Conservation (phyloP, 352 stramenopile species). For the Phytophthora rubi region DNA sequence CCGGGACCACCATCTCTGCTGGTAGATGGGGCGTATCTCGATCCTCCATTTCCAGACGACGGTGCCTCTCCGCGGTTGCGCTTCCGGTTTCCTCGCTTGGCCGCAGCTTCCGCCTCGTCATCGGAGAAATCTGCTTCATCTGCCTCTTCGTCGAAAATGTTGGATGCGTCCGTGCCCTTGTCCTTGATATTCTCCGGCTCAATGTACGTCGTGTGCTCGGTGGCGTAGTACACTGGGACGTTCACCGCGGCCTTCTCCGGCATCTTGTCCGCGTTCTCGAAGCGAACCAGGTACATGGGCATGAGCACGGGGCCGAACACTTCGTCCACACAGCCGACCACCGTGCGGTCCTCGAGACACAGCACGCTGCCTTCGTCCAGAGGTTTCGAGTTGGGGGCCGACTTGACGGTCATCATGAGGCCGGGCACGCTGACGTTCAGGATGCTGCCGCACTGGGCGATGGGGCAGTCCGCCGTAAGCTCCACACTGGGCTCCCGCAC, state of each 20-base stretch:
- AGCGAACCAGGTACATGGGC: conserved; percentile 90
- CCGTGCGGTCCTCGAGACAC: conserved; percentile 77
- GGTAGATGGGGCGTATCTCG: conserved; percentile 6
- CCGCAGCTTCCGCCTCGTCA: conserved; percentile 78
- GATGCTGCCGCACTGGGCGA: conserved; percentile 69
- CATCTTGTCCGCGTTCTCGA: conserved; percentile 74
- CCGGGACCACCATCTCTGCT: conserved; percentile 16
- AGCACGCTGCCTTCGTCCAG: conserved; percentile 85
- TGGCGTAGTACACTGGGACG: conserved; percentile 69
- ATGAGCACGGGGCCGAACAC: conserved; percentile 86
- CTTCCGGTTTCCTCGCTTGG: conserved; percentile 76
- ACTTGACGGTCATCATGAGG: conserved; percentile 86
- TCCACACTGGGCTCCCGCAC: conserved; percentile 77
- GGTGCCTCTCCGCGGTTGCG: conserved; percentile 50
- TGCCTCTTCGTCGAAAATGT: conserved; percentile 87
- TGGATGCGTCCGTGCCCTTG: conserved; percentile 87
- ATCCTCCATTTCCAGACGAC: conserved; percentile 11
- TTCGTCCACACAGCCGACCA: conserved; percentile 85
- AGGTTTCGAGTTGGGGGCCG: conserved; percentile 55
- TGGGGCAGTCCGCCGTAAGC: conserved; percentile 73
- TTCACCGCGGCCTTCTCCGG: conserved; percentile 49
- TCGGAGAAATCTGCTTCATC: conserved; percentile 84
- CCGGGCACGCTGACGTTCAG: conserved; percentile 67
- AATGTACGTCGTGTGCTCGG: conserved; percentile 85
- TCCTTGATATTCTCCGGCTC: conserved; percentile 75